Base-by-base conservation (phyloP, 805 yeast species). In the Metschnikowia kofuensis region DNA sequence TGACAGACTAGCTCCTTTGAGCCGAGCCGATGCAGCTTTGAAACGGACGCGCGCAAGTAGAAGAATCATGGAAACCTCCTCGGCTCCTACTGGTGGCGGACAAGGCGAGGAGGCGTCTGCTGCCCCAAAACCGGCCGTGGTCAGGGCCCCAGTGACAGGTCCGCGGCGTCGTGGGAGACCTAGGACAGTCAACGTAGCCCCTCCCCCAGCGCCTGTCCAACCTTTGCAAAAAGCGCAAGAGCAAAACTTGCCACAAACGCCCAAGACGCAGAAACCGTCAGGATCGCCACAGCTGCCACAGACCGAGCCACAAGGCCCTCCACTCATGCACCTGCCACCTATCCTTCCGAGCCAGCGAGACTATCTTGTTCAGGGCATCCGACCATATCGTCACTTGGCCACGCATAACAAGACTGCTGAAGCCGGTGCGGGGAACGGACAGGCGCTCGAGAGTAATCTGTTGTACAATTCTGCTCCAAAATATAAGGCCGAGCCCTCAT, bases 331-430 rank as follows among this genome's bases (percentile, higher is more conserved):
- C 40, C 49, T 48, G 54, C 55, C 57, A 13, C 57, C 57, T 2
- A 51, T 54, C 16, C 48, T 54, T 16, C 57, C 57, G n/a, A 54
- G 57, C 29, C 57, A 54, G 47, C 38, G 55, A 14, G 39, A 16
- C 27, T 15, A 30, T 16, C 44, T 44, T 9, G 50, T 50, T 15
- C 50, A 44, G 15, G 53, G 51, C 6, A 47, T 50, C 28, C 53
- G 50, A 7, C 51, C 53, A 2, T 50, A 50, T 31, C 40, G 47
- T 6, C 49, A 50, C 34, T 21, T 21, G 4, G 21, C 21, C 21
- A 21, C 21, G 21, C 21, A 21, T 3, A 21, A 21, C 21, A 21
- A 21, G 21, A 21, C 4, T 21, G 21, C 21, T 21, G 21, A 21
- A 21, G 21, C 21, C 4, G 21, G 4, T 21, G 21, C 21, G 21